phyloP scores from a whole-genome alignment of 768 basidiomycete species.

The Obba rivulosa region DNA sequence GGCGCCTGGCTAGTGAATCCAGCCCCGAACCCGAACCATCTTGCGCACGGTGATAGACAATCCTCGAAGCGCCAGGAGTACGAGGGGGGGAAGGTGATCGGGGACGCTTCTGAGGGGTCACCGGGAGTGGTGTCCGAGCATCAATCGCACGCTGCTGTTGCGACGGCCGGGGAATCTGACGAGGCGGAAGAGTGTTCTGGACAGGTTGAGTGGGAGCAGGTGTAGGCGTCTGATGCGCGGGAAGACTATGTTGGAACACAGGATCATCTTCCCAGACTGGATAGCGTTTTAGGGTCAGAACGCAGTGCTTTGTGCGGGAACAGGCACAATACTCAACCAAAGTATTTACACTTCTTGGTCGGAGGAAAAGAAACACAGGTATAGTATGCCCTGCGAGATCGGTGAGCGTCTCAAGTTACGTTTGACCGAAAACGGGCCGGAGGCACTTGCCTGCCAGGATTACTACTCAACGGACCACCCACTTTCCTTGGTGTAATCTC shows the following conservation, averaged over 20 bases:
- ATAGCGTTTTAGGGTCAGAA: not conserved
- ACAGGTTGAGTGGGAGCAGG: no score
- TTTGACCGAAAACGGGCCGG: no score
- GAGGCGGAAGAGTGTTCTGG: no score
- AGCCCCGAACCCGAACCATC: no score
- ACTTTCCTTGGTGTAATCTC: no score
- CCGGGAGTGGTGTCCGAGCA: slow-evolving; percentile 4
- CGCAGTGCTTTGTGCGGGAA: not conserved
- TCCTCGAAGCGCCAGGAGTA: no score
- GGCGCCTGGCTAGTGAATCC: no score
- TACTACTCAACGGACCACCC: slow-evolving; percentile 4
- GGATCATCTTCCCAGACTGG: slow-evolving; percentile 30
- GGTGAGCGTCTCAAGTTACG: no score
- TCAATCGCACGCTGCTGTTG: slow-evolving; percentile 4
- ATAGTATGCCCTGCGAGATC: slow-evolving; percentile 29
- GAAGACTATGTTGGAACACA: not conserved
- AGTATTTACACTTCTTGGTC: slow-evolving; percentile 29
- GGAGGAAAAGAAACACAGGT: slow-evolving; percentile 20
- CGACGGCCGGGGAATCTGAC: slow-evolving; percentile 1
- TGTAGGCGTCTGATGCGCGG: no score
- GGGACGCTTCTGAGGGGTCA: not conserved
- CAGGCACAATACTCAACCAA: slow-evolving; percentile 23
- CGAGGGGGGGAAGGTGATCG: not conserved
- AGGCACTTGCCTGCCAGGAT: slow-evolving; percentile 32
- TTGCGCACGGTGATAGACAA: no score